phyloP scores from a whole-genome alignment of 192 early-diverging fungal species.

The Gaertneriomyces sp. region DNA sequence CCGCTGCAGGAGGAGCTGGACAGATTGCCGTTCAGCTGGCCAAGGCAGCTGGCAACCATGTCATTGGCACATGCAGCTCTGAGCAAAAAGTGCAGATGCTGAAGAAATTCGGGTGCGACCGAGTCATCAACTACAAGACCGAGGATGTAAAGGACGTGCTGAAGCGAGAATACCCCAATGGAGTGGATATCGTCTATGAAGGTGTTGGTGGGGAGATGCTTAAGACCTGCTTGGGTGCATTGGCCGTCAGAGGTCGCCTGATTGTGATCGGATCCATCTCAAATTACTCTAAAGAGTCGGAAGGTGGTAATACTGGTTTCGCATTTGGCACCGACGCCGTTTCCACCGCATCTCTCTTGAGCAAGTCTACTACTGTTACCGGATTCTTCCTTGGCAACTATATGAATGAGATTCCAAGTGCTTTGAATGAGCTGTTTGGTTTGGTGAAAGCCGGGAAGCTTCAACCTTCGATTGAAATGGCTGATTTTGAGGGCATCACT shows the following conservation, averaged over 20 bases:
- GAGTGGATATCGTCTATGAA: constrained; percentile 60
- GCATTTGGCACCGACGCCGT: constrained; percentile 39
- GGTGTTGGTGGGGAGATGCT: constrained; percentile 55
- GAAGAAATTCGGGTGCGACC: constrained; percentile 51
- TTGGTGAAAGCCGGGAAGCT: constrained; percentile 35
- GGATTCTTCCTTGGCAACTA: constrained; percentile 59
- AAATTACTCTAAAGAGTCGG: constrained; percentile 15
- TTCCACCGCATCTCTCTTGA: constrained; percentile 43
- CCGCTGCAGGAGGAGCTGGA: constrained; percentile 59
- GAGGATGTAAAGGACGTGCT: constrained; percentile 48
- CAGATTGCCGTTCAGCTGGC: constrained; percentile 62
- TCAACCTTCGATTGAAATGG: constrained; percentile 38
- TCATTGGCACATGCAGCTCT: constrained; percentile 57
- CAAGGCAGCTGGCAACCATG: constrained; percentile 54
- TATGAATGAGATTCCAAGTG: constrained; percentile 22
- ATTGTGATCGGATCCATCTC: constrained; percentile 39
- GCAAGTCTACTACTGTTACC: constrained; percentile 47
- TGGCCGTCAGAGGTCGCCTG: constrained; percentile 31
- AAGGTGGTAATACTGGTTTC: constrained; percentile 7
- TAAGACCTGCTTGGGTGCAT: constrained; percentile 32
- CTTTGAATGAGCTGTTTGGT: constrained; percentile 31
- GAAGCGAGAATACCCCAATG: constrained; percentile 52
- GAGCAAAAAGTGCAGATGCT: constrained; percentile 50
- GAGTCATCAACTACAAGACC: constrained; percentile 59
- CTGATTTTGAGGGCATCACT: constrained; percentile 37